Evolutionary conservation across 148 eudicot genomes (phyloP).

Genomic region (Silene uniflora): DNA sequence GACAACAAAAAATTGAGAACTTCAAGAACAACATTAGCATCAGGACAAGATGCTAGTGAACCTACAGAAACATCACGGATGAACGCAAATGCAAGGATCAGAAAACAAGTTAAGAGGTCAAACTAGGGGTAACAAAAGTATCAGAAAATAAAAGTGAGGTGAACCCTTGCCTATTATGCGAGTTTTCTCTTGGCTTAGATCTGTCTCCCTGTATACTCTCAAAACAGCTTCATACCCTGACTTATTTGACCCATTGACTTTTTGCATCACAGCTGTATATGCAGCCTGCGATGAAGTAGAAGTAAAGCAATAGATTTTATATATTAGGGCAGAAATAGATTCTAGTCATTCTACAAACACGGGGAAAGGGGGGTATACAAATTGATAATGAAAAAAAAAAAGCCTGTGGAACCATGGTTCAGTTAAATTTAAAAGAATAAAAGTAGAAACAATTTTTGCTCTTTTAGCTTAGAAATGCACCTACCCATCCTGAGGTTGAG

Average conservation of each 20-base stretch:
- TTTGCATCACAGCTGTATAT: slow-evolving; percentile 83
- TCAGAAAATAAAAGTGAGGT: background rate
- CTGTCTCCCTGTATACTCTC: slow-evolving; percentile 76
- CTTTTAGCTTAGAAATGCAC: background rate
- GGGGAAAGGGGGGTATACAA: background rate
- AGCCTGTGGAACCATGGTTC: background rate
- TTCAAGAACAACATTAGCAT: slow-evolving; percentile 73
- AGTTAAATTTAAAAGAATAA: too few relatives aligned
- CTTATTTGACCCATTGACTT: slow-evolving; percentile 53
- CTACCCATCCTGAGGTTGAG: background rate
- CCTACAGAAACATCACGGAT: slow-evolving; percentile 35
- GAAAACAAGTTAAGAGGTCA: background rate
- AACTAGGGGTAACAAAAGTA: background rate
- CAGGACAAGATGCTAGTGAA: slow-evolving; percentile 71
- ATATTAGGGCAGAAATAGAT: background rate
- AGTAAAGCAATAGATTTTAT: background rate
- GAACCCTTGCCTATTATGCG: slow-evolving; percentile 59
- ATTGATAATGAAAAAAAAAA: too few relatives aligned
- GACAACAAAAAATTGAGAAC: slow-evolving; percentile 75
- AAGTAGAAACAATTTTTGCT: background rate
- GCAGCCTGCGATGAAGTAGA: slow-evolving; percentile 52
- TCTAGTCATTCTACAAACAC: background rate
- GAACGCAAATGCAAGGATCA: slow-evolving; percentile 8
- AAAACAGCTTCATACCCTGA: slow-evolving; percentile 74
- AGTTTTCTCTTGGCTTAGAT: slow-evolving; percentile 90